Base-by-base conservation (phyloP, 768 basidiomycete species). In the Kondoa malvinella region DNA sequence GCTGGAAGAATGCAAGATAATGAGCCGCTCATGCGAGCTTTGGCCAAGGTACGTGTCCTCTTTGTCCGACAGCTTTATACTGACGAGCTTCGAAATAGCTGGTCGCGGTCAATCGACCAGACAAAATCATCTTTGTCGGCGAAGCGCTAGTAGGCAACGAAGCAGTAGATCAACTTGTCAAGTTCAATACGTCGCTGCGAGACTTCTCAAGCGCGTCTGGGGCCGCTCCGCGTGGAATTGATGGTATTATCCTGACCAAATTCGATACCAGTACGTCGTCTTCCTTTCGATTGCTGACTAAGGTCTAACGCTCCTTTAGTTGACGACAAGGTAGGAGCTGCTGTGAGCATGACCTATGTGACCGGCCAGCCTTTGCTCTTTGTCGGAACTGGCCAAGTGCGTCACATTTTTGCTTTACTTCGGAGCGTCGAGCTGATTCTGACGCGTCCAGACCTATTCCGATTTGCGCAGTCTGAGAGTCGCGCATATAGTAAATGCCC, bases 1-100 rank as follows among this genome's bases (percentile, higher is more conserved):
- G 95, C 95, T 25, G 95, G 95, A 1, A 83, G 94, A 66, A 97
- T 97, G 95, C 95, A 99, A 77, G 95, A 97, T 77, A 99, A 97
- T 76, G 95, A 97, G 86, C 95, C 95, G 0, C 78, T 99, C 71
- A 99, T 99, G 95, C 84, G 92, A 21, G 94, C 95, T 1, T 81
- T 99, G n/a, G 91, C 95, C 34, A 97, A 99, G 81, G 87, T 87
- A 65, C 62, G 76, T 75, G 30, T 57, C n/a, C n/a, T n/a, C n/a
- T 63, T 68, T 66, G 69, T 67, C 63, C 61, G 15, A 15, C 59
- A 25, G 34, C 1, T 56, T 15, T 27, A n/a, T n/a, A 31, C 30
- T 1, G 2, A 57, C 26, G 12, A 29, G 30, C 29, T 31, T 57
- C 4, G 4, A 4, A 59, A 21, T 73, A 92, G 87, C 84, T 99